Percentiles rank a stretch among this genome's conserved stretches.
phyloP scores from a whole-genome alignment of 129 eudicot species.

The Pseudognaphalium luteoalbum region DNA sequence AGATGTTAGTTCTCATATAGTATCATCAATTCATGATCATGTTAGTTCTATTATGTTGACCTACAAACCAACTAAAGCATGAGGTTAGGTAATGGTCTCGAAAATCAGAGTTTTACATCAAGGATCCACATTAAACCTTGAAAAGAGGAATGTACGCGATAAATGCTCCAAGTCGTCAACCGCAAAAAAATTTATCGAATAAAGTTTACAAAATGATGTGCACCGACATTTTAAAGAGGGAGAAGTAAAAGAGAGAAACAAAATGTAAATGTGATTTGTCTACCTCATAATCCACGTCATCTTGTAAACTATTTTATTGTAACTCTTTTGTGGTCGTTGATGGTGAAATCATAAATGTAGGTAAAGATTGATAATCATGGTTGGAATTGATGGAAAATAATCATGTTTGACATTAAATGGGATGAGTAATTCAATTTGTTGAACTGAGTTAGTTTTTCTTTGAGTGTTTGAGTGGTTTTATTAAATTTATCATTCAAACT shows the following conservation, averaged over 20 bases:
- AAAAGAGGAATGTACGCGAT: not conserved
- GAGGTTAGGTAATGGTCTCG: not conserved
- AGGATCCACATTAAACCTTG: not conserved
- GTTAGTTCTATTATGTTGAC: not conserved
- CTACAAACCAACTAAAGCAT: not conserved
- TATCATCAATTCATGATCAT: no score
- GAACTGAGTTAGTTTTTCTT: not conserved
- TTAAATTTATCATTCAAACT: not conserved
- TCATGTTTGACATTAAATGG: not conserved
- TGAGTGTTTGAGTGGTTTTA: not conserved
- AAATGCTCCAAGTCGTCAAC: no score
- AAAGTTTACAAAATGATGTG: no score
- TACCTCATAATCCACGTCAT: no score
- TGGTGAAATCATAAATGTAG: not conserved
- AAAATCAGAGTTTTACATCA: not conserved
- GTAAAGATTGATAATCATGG: not conserved
- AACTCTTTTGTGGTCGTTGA: no score
- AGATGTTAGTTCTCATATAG: no score
- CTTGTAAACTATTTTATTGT: no score
- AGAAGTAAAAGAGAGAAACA: no score
- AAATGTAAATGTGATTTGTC: no score
- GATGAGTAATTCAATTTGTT: not conserved
- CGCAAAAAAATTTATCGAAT: no score
- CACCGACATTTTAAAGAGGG: no score
- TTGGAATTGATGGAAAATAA: not conserved